Percentiles rank a stretch among this genome's conserved stretches.
Conservation (phyloP, 768 basidiomycete genomes). For the Hygrocybe punicea region DNA sequence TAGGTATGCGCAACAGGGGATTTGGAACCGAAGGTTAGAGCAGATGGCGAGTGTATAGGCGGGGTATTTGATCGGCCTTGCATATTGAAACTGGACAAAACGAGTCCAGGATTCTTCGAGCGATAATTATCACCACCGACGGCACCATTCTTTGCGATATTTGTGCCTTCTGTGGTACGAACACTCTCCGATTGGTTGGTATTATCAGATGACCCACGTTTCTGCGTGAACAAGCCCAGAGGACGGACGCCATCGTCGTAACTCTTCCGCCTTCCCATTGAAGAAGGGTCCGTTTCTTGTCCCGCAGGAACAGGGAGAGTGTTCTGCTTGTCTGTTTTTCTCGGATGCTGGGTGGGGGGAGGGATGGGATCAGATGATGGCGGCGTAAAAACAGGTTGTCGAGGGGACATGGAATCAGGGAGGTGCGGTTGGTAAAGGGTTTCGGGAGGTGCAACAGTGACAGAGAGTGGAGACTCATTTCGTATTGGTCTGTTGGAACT, state of each 20-base stretch:
- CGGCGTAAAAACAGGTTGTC: background rate
- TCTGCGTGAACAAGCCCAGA: conserved; percentile 36
- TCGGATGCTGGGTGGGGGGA: background rate
- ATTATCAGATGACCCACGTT: conserved; percentile 7
- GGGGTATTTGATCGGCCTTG: conserved; percentile 20
- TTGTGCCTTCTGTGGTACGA: conserved; percentile 3
- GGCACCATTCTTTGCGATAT: background rate
- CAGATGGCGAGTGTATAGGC: conserved; percentile 27
- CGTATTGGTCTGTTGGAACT: background rate
- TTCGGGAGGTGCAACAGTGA: conserved; percentile 43
- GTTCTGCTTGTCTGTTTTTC: conserved; percentile 32
- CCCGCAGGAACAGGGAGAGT: conserved; percentile 40
- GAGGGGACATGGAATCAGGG: background rate
- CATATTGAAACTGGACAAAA: conserved; percentile 33
- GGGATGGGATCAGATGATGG: background rate
- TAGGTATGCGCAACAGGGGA: conserved; percentile 23
- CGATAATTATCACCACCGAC: conserved; percentile 44
- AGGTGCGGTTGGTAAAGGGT: background rate
- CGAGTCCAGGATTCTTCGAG: conserved; percentile 48
- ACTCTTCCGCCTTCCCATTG: conserved; percentile 38
- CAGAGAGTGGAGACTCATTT: conserved; percentile 18
- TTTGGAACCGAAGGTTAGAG: conserved; percentile 30
- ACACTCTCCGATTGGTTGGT: background rate
- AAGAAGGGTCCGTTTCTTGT: conserved; percentile 16
- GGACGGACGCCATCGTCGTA: conserved; percentile 47